Evolutionary conservation across 1,139 yeast genomes (phyloP).

Genomic region (Debaryomycetaceae sp.): DNA sequence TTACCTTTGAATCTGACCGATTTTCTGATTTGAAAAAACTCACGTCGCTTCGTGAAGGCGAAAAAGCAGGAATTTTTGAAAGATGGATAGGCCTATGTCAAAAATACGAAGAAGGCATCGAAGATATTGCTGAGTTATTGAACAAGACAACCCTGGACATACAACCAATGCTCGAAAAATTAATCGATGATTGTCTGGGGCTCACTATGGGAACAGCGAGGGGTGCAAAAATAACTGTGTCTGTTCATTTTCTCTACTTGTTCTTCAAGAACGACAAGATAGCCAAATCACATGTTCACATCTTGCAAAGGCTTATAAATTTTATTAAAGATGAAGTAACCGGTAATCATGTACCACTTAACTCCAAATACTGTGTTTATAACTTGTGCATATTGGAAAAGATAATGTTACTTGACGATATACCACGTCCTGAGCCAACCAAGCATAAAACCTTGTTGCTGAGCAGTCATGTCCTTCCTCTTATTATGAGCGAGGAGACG

Average conservation of each 20-base stretch:
- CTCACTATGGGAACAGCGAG: constrained; percentile 7
- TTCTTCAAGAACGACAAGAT: constrained; percentile 32
- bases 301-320: constrained; percentile 29
- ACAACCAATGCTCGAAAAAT: constrained; percentile 7
- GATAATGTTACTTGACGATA: constrained; percentile 40
- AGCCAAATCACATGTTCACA: constrained; percentile 4
- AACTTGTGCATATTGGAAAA: constrained; percentile 49
- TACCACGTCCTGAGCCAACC: constrained; percentile 29
- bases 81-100: constrained; percentile 50
- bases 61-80: constrained; percentile 33
- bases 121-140: constrained; percentile 49
- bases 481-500: constrained; percentile 22
- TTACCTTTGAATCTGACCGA: constrained; percentile 11
- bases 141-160: constrained; percentile 6
- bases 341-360: constrained; percentile 23
- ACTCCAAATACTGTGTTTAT: constrained; percentile 49
- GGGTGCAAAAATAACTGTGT: constrained; percentile 26
- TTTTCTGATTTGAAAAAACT: constrained; percentile 12
- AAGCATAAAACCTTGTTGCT: constrained; percentile 12
- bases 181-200: constrained; percentile 12
- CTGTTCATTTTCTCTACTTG: constrained; percentile 46
- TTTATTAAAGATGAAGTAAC: constrained; percentile 37
- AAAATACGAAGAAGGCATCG: constrained; percentile 47
- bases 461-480: constrained; percentile 8
- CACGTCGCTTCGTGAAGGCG: constrained; percentile 24